Evolutionary conservation across 73 alveolate species (phyloP).

Genomic region (Tetrahymena elliotti): DNA sequence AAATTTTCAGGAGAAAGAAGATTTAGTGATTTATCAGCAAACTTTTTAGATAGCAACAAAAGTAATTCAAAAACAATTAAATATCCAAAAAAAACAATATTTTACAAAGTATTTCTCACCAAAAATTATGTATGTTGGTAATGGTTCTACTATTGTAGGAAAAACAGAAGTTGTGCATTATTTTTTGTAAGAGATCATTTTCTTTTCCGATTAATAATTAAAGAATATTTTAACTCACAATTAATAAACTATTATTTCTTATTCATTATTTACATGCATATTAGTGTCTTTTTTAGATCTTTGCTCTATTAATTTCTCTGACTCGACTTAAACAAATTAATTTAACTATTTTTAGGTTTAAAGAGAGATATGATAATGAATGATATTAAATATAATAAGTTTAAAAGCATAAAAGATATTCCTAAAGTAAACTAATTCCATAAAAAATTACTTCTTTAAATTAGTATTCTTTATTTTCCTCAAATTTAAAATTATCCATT

Average conservation of each 20-base stretch:
- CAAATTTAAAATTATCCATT: not conserved
- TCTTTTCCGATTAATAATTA: not conserved
- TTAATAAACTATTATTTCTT: no score
- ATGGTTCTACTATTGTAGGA: not conserved
- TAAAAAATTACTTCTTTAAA: not conserved
- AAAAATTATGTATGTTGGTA: not conserved
- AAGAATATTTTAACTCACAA: no score
- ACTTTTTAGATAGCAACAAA: not conserved
- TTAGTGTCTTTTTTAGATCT: not conserved
- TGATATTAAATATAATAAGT: not conserved
- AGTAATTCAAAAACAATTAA: not conserved
- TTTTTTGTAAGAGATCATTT: not conserved
- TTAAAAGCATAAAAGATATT: not conserved
- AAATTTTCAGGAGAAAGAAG: not conserved
- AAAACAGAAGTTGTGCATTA: not conserved
- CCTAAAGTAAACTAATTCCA: not conserved
- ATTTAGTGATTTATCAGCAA: not conserved
- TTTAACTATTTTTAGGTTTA: not conserved
- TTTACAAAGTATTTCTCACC: not conserved
- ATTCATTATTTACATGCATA: not conserved
- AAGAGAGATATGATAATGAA: not conserved
- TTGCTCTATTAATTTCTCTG: not conserved
- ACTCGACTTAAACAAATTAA: not conserved
- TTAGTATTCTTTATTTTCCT: not conserved
- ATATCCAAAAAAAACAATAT: not conserved